Base-by-base conservation (phyloP, 192 early-diverging fungal genomes). In the Geosiphon pyriformis region DNA sequence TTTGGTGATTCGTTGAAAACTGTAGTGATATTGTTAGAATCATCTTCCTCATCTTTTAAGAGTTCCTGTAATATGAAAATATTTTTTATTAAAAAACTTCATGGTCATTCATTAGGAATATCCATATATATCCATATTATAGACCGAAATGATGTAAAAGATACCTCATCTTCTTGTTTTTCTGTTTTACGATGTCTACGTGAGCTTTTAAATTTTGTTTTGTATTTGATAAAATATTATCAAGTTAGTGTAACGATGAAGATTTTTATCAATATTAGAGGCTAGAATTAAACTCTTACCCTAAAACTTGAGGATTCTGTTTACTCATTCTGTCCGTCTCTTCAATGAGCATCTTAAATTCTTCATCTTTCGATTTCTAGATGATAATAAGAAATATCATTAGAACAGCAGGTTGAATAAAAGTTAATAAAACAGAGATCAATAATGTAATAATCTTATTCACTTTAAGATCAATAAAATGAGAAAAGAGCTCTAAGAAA, bases 111-210 rank as follows among this genome's bases (percentile, higher is more conserved):
- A n/a, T n/a, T 62, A 50, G 20, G 37, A 30, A 23, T 23, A 37
- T 12, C 30, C 11, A 30, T 18, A n/a, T 49, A 30, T 15, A 49
- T 22, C 6, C 23, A 60, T 27, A n/a, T 46, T 18, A n/a, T 15
- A 3, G 1, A 32, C 17, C 27, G 4, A 57, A 29, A 53, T 42
- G 18, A 35, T 22, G 3, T 1, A 37, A 66, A 11, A 27, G 15
- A 6, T 34, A 66, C 64, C 27, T 67, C 52, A 69, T 97, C 96
- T 73, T 97, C 96, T 71, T 97, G 94, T 77, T 95, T 94, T 72
- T 98, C 96, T 2, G 94, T 96, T 77, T 96, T 94, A 53, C 96
- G 82, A 72, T 89, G 88, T 18, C 93, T 85, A 31, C 90, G 86
- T 25, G 92, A 90, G 32, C 83, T 82, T 33, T 51, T 69, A 27